These are phyloP conservation scores for Chlorella sp. DNA, from an alignment of 139 green algal species.

Conservation along the genomic window DNA sequence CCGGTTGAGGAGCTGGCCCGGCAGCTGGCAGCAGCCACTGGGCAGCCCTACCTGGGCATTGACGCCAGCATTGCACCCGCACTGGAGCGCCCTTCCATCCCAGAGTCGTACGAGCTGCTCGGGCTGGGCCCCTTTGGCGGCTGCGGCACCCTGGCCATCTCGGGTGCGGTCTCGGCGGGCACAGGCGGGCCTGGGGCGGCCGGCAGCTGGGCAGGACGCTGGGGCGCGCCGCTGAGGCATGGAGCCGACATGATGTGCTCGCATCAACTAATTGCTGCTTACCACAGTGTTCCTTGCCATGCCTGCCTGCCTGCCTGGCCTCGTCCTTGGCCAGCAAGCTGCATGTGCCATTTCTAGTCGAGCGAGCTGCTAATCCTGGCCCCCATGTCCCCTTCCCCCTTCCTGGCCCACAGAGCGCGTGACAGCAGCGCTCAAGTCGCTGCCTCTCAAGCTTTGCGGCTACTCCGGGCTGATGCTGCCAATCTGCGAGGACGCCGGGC, in stretches of 20 bases:
- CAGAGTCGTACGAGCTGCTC: constrained; percentile 20
- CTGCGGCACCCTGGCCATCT: constrained; percentile 51
- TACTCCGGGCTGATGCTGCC: constrained; percentile 70
- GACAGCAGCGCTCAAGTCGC: constrained; percentile 52
- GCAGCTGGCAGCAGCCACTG: constrained; percentile 6
- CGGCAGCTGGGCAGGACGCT: no score
- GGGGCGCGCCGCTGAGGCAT: no score
- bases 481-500: constrained; percentile 56
- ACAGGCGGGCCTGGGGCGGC: background rate
- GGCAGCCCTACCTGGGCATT: constrained; percentile 48
- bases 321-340: background rate
- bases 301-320: background rate
- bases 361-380: no score
- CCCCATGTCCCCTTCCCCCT: background rate
- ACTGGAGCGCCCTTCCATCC: constrained; percentile 39
- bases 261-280: no score
- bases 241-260: no score
- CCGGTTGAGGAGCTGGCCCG: constrained; percentile 11
- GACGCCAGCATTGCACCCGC: constrained; percentile 55
- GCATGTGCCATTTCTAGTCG: background rate
- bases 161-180: background rate
- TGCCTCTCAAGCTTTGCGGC: constrained; percentile 34
- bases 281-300: no score
- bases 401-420: constrained; percentile 26
- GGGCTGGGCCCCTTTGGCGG: constrained; percentile 44